Base-by-base conservation (phyloP, 176 grass and related monocot genomes). In the Metroxylon sagu region DNA sequence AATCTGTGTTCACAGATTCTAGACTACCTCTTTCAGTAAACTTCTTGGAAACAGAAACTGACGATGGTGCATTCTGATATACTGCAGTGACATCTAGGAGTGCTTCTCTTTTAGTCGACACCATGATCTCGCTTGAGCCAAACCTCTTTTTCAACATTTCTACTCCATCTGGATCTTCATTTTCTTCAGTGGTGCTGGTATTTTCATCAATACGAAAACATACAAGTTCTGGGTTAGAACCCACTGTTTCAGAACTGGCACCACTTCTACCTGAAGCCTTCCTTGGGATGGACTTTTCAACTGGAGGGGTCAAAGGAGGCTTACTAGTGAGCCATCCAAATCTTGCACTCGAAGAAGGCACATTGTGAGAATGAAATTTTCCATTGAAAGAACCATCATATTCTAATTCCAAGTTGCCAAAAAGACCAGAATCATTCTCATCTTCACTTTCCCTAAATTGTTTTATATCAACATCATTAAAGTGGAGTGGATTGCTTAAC, bases 201-300 rank as follows among this genome's bases (percentile, higher is more conserved):
- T 94, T 74, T 84, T 94, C 89, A 18, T 94, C 89, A 67, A 94
- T 94, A 75, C 75, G 71, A 70, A 85, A 94, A 64, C 85, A 88
- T 59, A 48, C 68, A 61, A 82, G 75, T 67, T 95, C 89, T 59
- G 84, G 80, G 66, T 76, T 81, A 48, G 76, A 74, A 58, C 66
- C 74, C 67, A 83, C 60, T 30, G 69, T 76, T 39, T 81, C 78
- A 56, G 75, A 85, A 88, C 76, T 58, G 69, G 74, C 61, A 70
- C 81, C 74, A 62, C 27, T 16, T 73, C 54, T 82, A 54, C 50
- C 72, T 29, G 80, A 79, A 60, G 82, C 30, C 52, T 81, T 85
- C 49, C 63, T 67, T 3, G 61, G 28, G 60, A 67, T 79, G 76
- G 66, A 78, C 68, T 91, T 97, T 66, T 85, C 71, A 59, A 82